Conservation (phyloP, 805 yeast species). For the Wickerhamomyces pijperi region DNA sequence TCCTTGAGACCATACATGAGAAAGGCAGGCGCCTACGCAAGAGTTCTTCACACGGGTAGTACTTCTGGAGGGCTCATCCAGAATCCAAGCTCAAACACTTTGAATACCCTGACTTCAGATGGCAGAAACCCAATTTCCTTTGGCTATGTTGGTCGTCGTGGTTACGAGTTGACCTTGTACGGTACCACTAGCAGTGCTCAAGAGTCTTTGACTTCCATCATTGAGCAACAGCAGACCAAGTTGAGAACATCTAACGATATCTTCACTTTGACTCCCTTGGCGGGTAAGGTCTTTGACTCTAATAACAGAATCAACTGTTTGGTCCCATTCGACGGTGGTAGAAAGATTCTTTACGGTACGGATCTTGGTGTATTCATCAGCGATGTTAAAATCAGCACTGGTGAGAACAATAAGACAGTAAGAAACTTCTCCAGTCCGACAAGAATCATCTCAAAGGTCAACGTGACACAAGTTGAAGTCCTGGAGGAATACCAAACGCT, state of each 20-base stretch:
- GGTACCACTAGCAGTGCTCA: constrained; percentile 44
- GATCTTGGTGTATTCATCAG: constrained; percentile 84
- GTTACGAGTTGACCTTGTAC: constrained; percentile 30
- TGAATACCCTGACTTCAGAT: constrained; percentile 14
- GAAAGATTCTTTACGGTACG: constrained; percentile 82
- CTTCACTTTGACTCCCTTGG: constrained; percentile 65
- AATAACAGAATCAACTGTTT: constrained; percentile 78
- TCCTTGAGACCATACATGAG: constrained; percentile 33
- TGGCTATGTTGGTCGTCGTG: constrained; percentile 38
- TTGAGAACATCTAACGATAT: constrained; percentile 66
- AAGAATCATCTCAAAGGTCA: constrained; percentile 59
- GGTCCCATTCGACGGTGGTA: constrained; percentile 89
- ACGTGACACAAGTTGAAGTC: constrained; percentile 83
- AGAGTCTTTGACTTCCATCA: constrained; percentile 68
- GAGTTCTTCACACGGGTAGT: constrained; percentile 7
- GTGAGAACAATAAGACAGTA: constrained; percentile 39
- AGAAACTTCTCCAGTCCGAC: constrained; percentile 45
- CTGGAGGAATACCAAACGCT: constrained; percentile 83
- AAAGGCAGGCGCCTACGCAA: constrained; percentile 21
- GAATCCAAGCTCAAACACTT: constrained; percentile 4
- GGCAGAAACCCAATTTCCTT: constrained; percentile 33
- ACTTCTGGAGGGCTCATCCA: background rate
- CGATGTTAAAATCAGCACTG: constrained; percentile 34
- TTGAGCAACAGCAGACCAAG: constrained; percentile 68
- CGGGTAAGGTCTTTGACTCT: constrained; percentile 64